phyloP scores from a whole-genome alignment of 2,329 filamentous ascomycete species.

The Fusarium verticillioides region DNA sequence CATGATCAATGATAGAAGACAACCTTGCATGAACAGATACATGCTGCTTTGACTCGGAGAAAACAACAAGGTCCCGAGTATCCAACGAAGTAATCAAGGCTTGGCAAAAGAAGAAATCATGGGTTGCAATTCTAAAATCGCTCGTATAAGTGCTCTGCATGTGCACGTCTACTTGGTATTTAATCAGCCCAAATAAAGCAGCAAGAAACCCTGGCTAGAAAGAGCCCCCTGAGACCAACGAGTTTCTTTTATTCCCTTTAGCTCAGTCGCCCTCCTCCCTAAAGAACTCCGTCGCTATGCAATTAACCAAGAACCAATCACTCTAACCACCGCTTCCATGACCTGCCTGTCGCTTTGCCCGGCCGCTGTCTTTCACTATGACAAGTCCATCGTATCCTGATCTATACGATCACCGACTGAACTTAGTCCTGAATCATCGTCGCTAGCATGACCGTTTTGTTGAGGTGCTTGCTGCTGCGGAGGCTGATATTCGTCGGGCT shows the following conservation, averaged over 20 bases:
- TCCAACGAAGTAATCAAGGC: not conserved
- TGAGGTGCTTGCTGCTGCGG: slow-evolving; percentile 25
- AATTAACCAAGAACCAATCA: slow-evolving; percentile 23
- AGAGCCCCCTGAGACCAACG: slow-evolving; percentile 11
- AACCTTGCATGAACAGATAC: not conserved
- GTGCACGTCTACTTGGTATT: not conserved
- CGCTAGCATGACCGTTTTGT: slow-evolving; percentile 40
- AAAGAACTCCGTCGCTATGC: slow-evolving; percentile 48
- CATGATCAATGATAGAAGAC: slow-evolving; percentile 1
- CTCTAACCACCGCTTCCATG: not conserved
- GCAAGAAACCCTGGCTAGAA: not conserved
- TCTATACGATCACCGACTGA: slow-evolving; percentile 63
- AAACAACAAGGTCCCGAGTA: not conserved
- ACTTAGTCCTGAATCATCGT: slow-evolving; percentile 65
- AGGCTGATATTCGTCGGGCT: slow-evolving; percentile 6
- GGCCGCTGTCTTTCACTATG: slow-evolving; percentile 38
- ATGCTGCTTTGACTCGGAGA: not conserved
- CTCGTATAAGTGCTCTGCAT: not conserved
- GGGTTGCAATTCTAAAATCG: not conserved
- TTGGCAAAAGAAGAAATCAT: no score
- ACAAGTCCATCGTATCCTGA: slow-evolving; percentile 60
- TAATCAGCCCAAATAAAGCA: slow-evolving; percentile 6
- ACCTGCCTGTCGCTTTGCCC: not conserved
- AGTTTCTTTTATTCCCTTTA: slow-evolving; percentile 16
- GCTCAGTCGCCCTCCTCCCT: slow-evolving; percentile 6